Evolutionary conservation across 768 basidiomycete genomes (phyloP).

Genomic region (Cyclocybe cylindracea): DNA sequence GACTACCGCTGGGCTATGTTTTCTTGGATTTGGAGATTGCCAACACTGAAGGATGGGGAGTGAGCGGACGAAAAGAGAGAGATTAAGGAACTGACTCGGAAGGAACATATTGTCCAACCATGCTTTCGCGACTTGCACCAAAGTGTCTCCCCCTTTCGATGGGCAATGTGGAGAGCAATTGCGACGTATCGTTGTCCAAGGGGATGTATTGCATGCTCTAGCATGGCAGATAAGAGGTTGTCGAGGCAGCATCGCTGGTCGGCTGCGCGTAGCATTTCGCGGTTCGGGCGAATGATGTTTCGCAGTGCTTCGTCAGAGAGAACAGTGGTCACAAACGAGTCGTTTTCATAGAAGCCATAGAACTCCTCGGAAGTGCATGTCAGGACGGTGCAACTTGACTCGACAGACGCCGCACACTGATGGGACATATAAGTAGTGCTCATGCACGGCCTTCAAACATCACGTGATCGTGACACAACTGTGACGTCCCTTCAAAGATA

Average conservation of each 20-base stretch:
- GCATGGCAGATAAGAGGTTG: conserved; percentile 13
- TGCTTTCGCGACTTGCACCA: conserved; percentile 16
- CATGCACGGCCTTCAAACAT: too few species aligned
- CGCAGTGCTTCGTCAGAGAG: not conserved
- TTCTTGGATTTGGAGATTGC: too few species aligned
- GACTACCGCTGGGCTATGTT: too few species aligned
- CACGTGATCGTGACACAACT: too few species aligned
- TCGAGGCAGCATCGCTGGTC: conserved; percentile 10
- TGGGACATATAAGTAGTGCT: too few species aligned
- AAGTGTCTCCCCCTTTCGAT: conserved; percentile 10
- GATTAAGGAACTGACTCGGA: conserved; percentile 13
- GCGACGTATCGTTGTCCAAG: conserved; percentile 19
- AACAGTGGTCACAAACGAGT: not conserved
- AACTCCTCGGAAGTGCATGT: not conserved
- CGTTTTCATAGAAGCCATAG: not conserved
- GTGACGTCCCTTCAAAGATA: too few species aligned
- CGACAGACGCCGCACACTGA: not conserved
- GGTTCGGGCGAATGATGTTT: not conserved
- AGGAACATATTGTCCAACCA: conserved; percentile 18
- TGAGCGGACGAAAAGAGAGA: not conserved
- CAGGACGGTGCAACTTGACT: not conserved
- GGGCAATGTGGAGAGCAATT: conserved; percentile 17
- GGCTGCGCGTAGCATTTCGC: not conserved
- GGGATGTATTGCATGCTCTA: conserved; percentile 16
- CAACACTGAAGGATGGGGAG: not conserved